Evolutionary conservation across 2,329 filamentous ascomycete genomes (phyloP).

Genomic region (Fusarium sp.): DNA sequence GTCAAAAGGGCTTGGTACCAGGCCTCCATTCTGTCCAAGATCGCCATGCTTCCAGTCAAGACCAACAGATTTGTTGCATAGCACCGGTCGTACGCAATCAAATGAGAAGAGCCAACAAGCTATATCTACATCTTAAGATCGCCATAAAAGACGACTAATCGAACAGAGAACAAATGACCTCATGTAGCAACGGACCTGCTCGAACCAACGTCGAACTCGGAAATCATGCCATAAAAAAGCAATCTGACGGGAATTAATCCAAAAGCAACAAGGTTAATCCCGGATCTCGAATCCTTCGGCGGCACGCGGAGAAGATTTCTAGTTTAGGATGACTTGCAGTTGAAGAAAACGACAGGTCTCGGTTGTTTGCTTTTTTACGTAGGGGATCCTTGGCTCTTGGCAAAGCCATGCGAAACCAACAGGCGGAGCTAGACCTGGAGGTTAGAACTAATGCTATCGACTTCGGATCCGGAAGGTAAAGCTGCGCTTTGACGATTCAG

Average conservation of each 20-base stretch:
- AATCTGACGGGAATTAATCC: neutral
- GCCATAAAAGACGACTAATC: neutral
- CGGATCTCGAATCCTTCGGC: neutral
- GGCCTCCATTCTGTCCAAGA: neutral
- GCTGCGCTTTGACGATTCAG: neutral
- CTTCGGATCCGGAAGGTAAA: neutral
- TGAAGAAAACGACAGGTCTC: neutral
- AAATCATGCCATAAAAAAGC: neutral
- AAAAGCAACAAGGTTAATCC: neutral
- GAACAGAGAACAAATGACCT: neutral
- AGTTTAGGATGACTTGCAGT: neutral
- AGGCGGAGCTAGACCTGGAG: neutral
- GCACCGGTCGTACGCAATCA: neutral
- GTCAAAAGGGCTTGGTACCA: rapidly evolving
- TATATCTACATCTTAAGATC: neutral
- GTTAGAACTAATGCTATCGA: neutral
- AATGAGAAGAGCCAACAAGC: neutral
- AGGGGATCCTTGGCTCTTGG: neutral
- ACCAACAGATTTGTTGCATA: neutral
- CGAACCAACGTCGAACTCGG: neutral
- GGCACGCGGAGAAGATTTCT: neutral
- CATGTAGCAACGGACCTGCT: no score
- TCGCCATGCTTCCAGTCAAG: neutral
- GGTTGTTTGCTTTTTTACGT: neutral
- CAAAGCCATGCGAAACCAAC: neutral